Conservation (phyloP, 805 yeast genomes). For the Pichia exigua region DNA sequence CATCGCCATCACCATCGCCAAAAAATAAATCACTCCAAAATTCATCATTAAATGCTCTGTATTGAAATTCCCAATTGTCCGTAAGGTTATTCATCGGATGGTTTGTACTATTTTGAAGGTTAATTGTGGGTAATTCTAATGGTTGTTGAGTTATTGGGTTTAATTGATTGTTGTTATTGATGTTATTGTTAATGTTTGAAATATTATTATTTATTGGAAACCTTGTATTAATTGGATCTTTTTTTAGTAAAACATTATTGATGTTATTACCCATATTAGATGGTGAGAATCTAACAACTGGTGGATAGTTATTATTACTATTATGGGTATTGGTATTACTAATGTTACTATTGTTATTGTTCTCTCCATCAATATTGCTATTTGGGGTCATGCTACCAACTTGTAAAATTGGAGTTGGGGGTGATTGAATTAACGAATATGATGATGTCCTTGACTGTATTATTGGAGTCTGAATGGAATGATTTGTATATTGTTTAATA, state of each 20-base stretch:
- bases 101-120: neutral
- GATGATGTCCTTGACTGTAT: neutral
- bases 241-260: neutral
- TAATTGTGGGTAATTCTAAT: neutral
- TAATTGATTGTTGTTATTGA: neutral
- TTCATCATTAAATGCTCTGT: slow-evolving; percentile 55
- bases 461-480: neutral
- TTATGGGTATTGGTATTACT: slow-evolving; percentile 9
- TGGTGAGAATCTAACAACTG: neutral
- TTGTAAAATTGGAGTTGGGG: slow-evolving; percentile 2
- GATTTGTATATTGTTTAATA: neutral
- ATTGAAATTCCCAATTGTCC: slow-evolving; percentile 38
- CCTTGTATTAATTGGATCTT: neutral
- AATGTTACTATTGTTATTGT: neutral
- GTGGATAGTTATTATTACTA: slow-evolving; percentile 3
- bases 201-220: neutral
- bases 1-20: slow-evolving; percentile 9
- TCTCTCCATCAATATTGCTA: neutral
- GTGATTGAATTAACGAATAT: neutral
- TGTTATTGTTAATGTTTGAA: neutral
- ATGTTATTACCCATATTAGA: neutral
- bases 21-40: slow-evolving; percentile 57
- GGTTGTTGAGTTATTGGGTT: neutral
- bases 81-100: slow-evolving; percentile 4
- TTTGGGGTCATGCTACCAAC: neutral